A percentile compares a stretch with the other conserved stretches of the same genome.
These are phyloP conservation scores for Cadophora malorum DNA, from an alignment of 2,329 filamentous ascomycete species.

Conservation along the genomic window DNA sequence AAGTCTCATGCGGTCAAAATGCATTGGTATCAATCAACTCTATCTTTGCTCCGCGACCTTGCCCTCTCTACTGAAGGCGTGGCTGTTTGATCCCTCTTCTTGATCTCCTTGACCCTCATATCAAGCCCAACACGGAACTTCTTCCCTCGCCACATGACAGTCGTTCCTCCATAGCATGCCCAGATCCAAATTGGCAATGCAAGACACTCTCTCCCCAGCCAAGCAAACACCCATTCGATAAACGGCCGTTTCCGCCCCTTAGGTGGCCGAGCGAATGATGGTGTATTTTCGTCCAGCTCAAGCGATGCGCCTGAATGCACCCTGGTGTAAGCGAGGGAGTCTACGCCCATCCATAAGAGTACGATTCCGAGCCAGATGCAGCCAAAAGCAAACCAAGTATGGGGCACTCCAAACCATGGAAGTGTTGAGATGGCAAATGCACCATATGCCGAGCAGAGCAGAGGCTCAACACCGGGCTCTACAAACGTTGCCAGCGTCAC, in stretches of 20 bases:
- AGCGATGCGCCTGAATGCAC: conserved; percentile 78
- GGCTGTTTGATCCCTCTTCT: conserved; percentile 20
- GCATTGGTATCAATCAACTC: conserved; percentile 35
- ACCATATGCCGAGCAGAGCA: conserved; percentile 82
- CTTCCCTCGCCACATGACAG: conserved; percentile 85
- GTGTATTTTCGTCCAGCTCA: conserved; percentile 74
- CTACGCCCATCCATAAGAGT: conserved; percentile 73
- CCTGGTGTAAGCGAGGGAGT: conserved; percentile 74
- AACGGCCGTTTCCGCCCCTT: conserved; percentile 61
- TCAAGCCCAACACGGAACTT: conserved; percentile 83
- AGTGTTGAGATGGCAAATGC: conserved; percentile 80
- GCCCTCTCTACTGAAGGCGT: conserved; percentile 29
- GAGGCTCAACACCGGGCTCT: conserved; percentile 88
- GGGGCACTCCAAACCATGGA: conserved; percentile 66
- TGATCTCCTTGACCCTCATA: conserved; percentile 73
- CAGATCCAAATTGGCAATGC: conserved; percentile 90
- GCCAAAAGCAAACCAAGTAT: conserved; percentile 72
- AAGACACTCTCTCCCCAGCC: conserved; percentile 82
- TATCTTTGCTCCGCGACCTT: conserved; percentile 39
- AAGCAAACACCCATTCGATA: conserved; percentile 76
- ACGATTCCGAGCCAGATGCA: conserved; percentile 72
- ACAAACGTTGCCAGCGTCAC: conserved; percentile 88
- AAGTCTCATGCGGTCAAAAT: not conserved
- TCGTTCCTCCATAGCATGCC: conserved; percentile 88
- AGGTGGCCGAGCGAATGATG: conserved; percentile 75